Percentiles rank a stretch among this genome's conserved stretches.
Conservation (phyloP, 495 filamentous ascomycete genomes). For the Viridothelium virens region DNA sequence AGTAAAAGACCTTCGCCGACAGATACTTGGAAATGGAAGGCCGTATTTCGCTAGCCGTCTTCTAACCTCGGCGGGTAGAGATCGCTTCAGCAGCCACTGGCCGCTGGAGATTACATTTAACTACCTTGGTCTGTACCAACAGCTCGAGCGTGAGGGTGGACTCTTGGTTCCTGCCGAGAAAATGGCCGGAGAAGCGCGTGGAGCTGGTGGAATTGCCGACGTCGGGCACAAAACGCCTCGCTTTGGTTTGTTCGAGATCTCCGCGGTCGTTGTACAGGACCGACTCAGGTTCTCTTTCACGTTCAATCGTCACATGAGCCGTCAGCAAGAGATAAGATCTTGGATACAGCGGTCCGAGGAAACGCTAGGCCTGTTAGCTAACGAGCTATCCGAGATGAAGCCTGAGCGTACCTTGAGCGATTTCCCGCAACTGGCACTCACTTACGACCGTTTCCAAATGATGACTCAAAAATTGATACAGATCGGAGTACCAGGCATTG, state of each 20-base stretch:
- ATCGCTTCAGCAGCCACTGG: constrained; percentile 41
- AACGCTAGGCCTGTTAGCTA: constrained; percentile 45
- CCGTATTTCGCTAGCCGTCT: constrained; percentile 25
- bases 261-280: constrained; percentile 51
- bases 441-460: constrained; percentile 47
- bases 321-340: constrained; percentile 47
- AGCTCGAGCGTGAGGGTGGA: constrained; percentile 52
- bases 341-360: constrained; percentile 56
- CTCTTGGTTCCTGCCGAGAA: constrained; percentile 52
- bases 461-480: constrained; percentile 12
- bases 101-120: constrained; percentile 67
- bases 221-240: constrained; percentile 49
- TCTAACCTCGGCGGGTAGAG: constrained; percentile 27
- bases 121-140: constrained; percentile 58
- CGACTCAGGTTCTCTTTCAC: constrained; percentile 55
- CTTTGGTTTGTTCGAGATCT: constrained; percentile 60
- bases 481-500: constrained; percentile 41
- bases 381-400: constrained; percentile 41
- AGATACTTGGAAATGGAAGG: constrained; percentile 22
- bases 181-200: constrained; percentile 16
- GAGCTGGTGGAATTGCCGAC: constrained; percentile 37
- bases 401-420: constrained; percentile 53
- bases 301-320: constrained; percentile 53
- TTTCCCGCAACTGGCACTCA: constrained; percentile 55
- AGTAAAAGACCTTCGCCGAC: constrained; percentile 24